These are phyloP conservation scores for Leccinum angustisporum DNA, from an alignment of 1,284 basidiomycete species.

Conservation along the genomic window DNA sequence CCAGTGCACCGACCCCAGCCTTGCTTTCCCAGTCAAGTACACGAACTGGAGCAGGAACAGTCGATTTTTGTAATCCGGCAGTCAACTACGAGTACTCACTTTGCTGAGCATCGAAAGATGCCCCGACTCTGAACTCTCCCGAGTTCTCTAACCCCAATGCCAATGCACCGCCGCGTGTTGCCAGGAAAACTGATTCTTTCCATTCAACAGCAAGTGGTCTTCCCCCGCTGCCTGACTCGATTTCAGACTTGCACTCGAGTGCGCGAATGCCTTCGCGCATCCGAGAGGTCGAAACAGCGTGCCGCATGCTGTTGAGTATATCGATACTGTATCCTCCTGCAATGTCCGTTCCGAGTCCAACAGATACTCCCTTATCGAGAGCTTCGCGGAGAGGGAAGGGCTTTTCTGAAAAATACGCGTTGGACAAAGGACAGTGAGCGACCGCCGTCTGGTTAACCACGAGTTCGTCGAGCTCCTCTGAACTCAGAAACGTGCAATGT, in stretches of 20 bases:
- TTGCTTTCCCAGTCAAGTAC: constrained; percentile 54
- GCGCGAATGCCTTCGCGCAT: constrained; percentile 62
- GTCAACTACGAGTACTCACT: constrained; percentile 47
- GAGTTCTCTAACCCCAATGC: constrained; percentile 55
- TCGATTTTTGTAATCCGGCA: not conserved
- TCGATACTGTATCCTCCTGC: constrained; percentile 81
- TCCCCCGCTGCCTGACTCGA: constrained; percentile 1
- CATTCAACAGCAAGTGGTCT: constrained; percentile 59
- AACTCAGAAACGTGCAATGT: constrained; percentile 77
- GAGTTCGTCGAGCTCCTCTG: constrained; percentile 53
- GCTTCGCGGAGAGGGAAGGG: constrained; percentile 77
- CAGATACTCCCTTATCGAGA: constrained; percentile 55
- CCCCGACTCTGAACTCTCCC: constrained; percentile 64
- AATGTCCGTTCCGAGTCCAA: constrained; percentile 83
- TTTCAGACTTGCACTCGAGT: constrained; percentile 26
- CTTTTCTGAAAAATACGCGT: constrained; percentile 78
- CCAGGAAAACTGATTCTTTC: constrained; percentile 78
- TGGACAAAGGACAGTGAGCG: constrained; percentile 85
- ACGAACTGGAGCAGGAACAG: constrained; percentile 40
- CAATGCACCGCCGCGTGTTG: constrained; percentile 72
- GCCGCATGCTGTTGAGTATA: constrained; percentile 77
- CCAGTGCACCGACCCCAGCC: constrained; percentile 66
- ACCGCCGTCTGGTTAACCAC: constrained; percentile 56
- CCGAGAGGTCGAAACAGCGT: constrained; percentile 68
- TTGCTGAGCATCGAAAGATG: constrained; percentile 79